Evolutionary conservation across 2,329 filamentous ascomycete genomes (phyloP), one percentile per base, ranked within the genome.

Genomic region (Sporothrix mexicana): DNA sequence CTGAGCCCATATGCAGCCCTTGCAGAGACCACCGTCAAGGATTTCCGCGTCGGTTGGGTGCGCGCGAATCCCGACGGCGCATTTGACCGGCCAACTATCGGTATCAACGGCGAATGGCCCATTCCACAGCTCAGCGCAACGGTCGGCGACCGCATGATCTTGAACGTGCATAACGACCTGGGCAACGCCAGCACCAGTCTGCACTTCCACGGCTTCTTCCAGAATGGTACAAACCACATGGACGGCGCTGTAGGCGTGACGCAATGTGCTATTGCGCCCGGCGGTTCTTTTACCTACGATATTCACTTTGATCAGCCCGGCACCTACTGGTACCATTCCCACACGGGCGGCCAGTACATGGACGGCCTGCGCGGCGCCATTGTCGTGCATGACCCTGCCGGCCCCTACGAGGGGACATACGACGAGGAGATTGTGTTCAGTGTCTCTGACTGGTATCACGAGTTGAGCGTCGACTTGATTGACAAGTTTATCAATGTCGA

Each of bases 241-340:
- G 93, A 95, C 79, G 93, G 93, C 0, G 88, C 91, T 0, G 82
- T 83, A 0, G 85, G 86, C 51, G 88, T 92, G 25, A 88, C 90
- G 0, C 92, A 94, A 78, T 93, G 91, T 74, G 79, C 85, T 1
- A 91, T 94, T 72, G 83, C 85, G 0, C 86, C 91, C 0, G 92
- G 91, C 1, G 81, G 82, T 17, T 86, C 83, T 2, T 90, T 94
- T 76, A 90, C 86, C 1, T 94, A 93, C 79, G 88, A 91, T 78
- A 92, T 93, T 10, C 17, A 71, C 23, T 43, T 69, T 51, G 75
- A 80, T 77, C 80, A 74, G 55, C 53, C 90, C 0, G 92, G 92
- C n/a, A 93, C 91, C 0, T 94, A 92, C 80, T 94, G 92, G 92
- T 94, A 94, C 76, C 91, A 93, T 78, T 91, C 89, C 1, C 91